Evolutionary conservation across 108 stramenopile species (phyloP), one percentile per base, ranked within the genome.

Genomic region (Skeletonema potamos): DNA sequence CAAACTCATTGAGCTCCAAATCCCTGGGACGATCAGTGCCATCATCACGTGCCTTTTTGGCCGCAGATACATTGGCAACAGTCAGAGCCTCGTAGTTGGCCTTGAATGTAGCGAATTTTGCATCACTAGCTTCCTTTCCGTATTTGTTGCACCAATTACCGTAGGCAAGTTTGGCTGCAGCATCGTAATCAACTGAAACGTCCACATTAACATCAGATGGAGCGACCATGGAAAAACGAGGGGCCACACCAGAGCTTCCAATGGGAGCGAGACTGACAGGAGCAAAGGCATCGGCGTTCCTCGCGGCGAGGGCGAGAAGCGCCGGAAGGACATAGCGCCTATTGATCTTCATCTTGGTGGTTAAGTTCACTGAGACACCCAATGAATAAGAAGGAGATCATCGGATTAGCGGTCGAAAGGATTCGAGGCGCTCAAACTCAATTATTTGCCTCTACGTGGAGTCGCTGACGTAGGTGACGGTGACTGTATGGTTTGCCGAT

Each of bases 161-260:
- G 79, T 92, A 95, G 15, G 93, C 93, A 27, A 92, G 83, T 44
- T 85, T 86, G 48, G 93, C 91, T 17, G 93, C 88, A 15, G 91
- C 84, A 71, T 95, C 93, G 79, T 92, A 95, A 13, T 74, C 79
- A 36, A 95, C 68, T 20, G 81, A 81, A 27, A 93, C 75, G 72
- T 93, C 92, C 27, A 39, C 55, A 15, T 81, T 70, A 15, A 20
- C 28, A 10, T 74, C 74, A 18, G 43, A 44, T n/a, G 71, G 18
- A 2, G 78, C 66, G 7, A 78, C 65, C 68, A 65, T 75, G 12
- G 77, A 73, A 29, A 56, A 68, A 60, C 64, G 68, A 33, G 56
- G 74, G 44, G 37, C 58, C 32, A 54, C 22, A 15, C 57, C 15
- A 18, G 17, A 8, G 17, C 78, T 54, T 12, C 66, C 61, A 51